Evolutionary conservation across 164 flowering plant genomes (phyloP), one percentile per base, ranked within the genome.

Genomic region (grape (Vitis vinifera)): DNA sequence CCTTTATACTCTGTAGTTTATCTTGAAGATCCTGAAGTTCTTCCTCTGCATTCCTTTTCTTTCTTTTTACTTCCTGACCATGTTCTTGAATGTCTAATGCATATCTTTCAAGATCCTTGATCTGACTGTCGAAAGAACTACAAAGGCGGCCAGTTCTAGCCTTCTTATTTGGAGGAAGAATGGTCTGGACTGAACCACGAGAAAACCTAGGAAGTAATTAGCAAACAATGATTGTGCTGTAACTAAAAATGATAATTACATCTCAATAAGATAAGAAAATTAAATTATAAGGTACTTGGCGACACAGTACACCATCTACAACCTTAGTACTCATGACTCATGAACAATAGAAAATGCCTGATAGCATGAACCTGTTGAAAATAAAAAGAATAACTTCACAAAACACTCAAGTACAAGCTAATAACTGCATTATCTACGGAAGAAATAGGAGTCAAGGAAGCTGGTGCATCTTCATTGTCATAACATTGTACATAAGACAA

Each of bases 101-200:
- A 5, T 88, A 83, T 48, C 55, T 73, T 71, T 90, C 87, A 61
- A 88, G 82, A 61, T 68, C 59, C 67, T 75, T 76, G 66, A 93
- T 87, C 75, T 86, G 87, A 66, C 79, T 86, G 73, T 86, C 98
- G 78, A 76, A 87, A 58, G 99, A 93, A 67, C 86, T 76, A 81
- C 91, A 84, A 68, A 95, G 89, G 58, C 99, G 89, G 1, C 86
- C 88, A 78, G 78, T 75, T 80, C 94, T 84, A 14, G 68, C 68
- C 67, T 67, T 84, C 78, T 65, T 92, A 73, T 79, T 81, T 57
- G 93, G 94, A 30, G 99, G 98, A 48, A 95, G 91, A 79, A 79
- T 76, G 23, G 99, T 95, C 79, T 95, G 89, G 49, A 88, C 94
- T 47, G 93, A 81, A 62, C 93, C 95, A 48, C 97, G 94, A 53